Conservation (phyloP, 2,329 filamentous ascomycete genomes). For the Colletotrichum tropicale region DNA sequence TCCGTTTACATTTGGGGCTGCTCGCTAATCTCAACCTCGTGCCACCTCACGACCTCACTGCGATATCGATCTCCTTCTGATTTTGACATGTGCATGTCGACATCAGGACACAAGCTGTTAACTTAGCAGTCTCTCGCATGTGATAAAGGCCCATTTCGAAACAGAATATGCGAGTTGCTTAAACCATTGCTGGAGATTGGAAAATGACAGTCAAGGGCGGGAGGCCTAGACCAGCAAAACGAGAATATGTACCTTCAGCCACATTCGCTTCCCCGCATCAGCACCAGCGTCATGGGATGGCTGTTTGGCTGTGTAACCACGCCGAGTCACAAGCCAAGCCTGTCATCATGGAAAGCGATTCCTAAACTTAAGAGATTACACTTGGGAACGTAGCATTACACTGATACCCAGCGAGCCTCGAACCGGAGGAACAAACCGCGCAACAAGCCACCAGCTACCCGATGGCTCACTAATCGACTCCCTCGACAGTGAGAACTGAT, state of each 20-base stretch:
- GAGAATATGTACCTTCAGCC: neutral
- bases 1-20: neutral
- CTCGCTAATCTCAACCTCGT: neutral
- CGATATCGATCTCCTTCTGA: too few species aligned
- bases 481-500: neutral
- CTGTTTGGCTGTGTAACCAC: neutral
- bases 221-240: neutral
- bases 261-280: neutral
- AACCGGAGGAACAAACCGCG: neutral
- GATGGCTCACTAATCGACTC: neutral
- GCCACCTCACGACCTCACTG: neutral
- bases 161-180: accelerated
- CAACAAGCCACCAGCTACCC: neutral
- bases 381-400: neutral
- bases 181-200: neutral
- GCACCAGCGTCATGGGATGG: neutral
- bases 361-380: neutral
- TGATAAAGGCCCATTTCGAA: neutral
- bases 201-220: neutral
- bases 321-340: neutral
- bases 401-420: neutral
- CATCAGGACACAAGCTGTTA: neutral
- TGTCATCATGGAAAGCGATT: neutral
- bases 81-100: neutral
- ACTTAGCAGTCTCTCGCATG: neutral